These are phyloP conservation scores for Fraxinus platypoda DNA, from an alignment of 305 asterid species.

Conservation along the genomic window DNA sequence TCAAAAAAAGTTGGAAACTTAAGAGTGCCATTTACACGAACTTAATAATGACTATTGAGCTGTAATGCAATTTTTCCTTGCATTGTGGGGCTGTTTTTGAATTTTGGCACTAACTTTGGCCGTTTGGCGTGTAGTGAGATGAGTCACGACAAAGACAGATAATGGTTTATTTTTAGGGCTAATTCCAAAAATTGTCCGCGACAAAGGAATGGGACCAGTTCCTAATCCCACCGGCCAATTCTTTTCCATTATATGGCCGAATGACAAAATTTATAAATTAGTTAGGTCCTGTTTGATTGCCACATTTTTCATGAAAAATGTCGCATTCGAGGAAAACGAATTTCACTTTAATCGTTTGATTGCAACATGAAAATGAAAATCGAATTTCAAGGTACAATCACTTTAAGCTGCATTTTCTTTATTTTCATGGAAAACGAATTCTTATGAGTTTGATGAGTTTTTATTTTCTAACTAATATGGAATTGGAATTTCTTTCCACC, in stretches of 20 bases:
- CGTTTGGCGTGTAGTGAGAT: constrained; percentile 31
- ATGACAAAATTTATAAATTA: background rate
- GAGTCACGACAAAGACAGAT: constrained; percentile 35
- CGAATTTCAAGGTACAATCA: too few relatives aligned
- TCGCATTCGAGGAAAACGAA: too few relatives aligned
- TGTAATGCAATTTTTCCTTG: background rate
- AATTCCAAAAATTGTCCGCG: background rate
- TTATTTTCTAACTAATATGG: too few relatives aligned
- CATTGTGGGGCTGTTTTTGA: constrained; percentile 6
- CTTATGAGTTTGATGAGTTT: too few relatives aligned
- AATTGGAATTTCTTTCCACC: too few relatives aligned
- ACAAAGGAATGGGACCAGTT: background rate
- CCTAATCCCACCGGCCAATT: background rate
- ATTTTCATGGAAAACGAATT: too few relatives aligned
- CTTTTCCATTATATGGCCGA: background rate
- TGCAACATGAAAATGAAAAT: too few relatives aligned
- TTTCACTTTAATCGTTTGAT: too few relatives aligned
- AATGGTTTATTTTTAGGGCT: background rate
- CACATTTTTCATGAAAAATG: too few relatives aligned
- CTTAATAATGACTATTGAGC: background rate
- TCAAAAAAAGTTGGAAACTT: background rate
- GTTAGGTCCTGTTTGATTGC: too few relatives aligned
- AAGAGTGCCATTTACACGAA: background rate
- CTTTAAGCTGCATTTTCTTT: too few relatives aligned
- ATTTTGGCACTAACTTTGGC: constrained; percentile 24